Evolutionary conservation across 108 stramenopile genomes (phyloP), one percentile per base, ranked within the genome.

Genomic region (Ochromonas danica): DNA sequence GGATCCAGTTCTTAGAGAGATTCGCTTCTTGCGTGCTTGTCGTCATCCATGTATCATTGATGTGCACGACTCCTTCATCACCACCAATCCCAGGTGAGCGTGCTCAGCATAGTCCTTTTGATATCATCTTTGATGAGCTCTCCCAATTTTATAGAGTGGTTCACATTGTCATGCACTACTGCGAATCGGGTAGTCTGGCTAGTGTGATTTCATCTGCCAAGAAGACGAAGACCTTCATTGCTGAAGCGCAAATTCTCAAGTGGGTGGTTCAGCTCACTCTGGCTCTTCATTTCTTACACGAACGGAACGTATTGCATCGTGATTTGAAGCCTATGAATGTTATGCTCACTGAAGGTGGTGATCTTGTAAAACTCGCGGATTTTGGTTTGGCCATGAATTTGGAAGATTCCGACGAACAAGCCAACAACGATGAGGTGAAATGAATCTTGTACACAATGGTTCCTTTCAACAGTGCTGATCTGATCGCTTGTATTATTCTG

Each of bases 331-430:
- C 72, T 6, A 60, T 75, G 51, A 75, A 75, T 42, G 31, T 75
- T 25, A 45, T 75, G 51, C 72, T 75, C 40, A 75, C 72, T 27
- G 72, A 75, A 27, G 51, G 72, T 75, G 72, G 72, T 25, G 72
- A 75, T 45, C 72, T 75, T 6, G 3, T 60, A 3, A 45, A 75
- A 33, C 38, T 75, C 6, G 72, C 72, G 6, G 72, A 75, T 33
- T 75, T 75, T 42, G 72, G 72, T 6, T 60, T 75, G 30, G 72
- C 72, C n/a, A 14, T 60, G 51, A 41, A 42, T 45, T 14, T 75
- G 72, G 51, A 33, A 6, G 72, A 75, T 42, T 27, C 40, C n/a
- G 6, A 38, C 40, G 40, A 45, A 6, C 6, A 57, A 33, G 72
- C 6, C 6, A 39, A 22, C 3, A 10, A 3, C 41, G 72, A 27